Evolutionary conservation across 495 filamentous ascomycete species (phyloP), one percentile per base, ranked within the genome.

Genomic region (Aspergillus steynii): DNA sequence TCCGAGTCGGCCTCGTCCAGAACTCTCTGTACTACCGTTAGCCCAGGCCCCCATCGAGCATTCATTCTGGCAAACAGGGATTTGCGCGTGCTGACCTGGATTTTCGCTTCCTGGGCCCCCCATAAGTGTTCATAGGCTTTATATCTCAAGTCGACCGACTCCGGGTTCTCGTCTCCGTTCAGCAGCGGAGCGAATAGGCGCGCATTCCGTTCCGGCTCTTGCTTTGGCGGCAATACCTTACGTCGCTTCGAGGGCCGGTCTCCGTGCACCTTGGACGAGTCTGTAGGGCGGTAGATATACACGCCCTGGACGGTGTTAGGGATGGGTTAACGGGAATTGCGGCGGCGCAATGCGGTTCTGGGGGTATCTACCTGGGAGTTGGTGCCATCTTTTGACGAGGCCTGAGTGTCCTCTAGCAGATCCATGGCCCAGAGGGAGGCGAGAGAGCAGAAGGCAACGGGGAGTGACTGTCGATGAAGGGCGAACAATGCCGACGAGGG

Each of bases 51-150:
- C 12, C 14, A 1, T 42, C 14, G 53, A 2, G 6, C 2, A 29
- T 4, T 26, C 47, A 31, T 51, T 55, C 29, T 29, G 6, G 9
- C 4, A 12, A 27, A 10, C 1, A 42, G 34, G n/a, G 29, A 15
- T 37, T 20, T 14, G 27, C 7, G n/a, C 57, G 4, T 31, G 65
- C 72, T 59, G 62, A 92, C 91, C 77, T 92, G 83, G 32, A 94
- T 89, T 54, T 85, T 81, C 50, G 73, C 58, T 64, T 93, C 85
- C 65, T 91, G 86, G 6, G 77, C 70, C 6, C 80, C 74, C 93
- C 94, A 97, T 46, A 84, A 73, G 54, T 78, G 70, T 65, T 88
- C 75, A 66, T 88, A 96, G 15, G 82, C 77, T 55, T 85, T 68
- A 65, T 85, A 80, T 53, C 94, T 81, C 59, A 83, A 71, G 50